phyloP scores from a whole-genome alignment of 2,329 filamentous ascomycete genomes.

The Purpureocillium takamizusanense region DNA sequence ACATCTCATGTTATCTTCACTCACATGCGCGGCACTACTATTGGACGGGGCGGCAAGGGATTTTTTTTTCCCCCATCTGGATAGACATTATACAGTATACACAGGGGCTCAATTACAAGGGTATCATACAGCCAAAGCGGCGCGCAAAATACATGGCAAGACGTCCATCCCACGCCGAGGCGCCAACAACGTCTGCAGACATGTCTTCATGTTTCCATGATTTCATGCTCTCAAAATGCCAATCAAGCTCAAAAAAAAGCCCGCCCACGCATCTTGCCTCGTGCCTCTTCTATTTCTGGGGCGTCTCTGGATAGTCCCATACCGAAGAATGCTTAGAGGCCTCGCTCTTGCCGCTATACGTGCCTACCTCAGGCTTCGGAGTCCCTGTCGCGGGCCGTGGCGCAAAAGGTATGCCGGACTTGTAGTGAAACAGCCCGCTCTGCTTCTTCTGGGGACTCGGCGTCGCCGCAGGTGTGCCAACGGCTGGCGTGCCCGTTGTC shows the following conservation, averaged over 20 bases:
- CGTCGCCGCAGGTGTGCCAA: conserved; percentile 20
- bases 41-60: too few relatives aligned
- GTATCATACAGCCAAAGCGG: conserved; percentile 3
- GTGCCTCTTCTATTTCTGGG: conserved; percentile 9
- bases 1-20: too few relatives aligned
- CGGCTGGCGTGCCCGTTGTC: conserved; percentile 28
- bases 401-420: conserved; percentile 39
- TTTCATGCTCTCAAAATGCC: too few relatives aligned
- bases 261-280: too few relatives aligned
- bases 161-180: too few relatives aligned
- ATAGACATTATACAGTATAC: not conserved
- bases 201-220: too few relatives aligned
- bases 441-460: conserved; percentile 26
- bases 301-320: conserved; percentile 21
- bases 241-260: too few relatives aligned
- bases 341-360: not conserved
- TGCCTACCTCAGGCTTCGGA: not conserved
- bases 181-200: too few relatives aligned
- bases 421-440: conserved; percentile 25
- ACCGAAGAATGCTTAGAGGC: conserved; percentile 1
- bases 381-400: conserved; percentile 13
- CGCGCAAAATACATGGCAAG: not conserved
- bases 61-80: too few relatives aligned
- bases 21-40: too few relatives aligned
- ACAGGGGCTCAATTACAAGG: conserved; percentile 1